Percentiles rank a stretch among this genome's conserved stretches.
These are phyloP conservation scores for Didymosphaeria variabile DNA, from an alignment of 2,329 filamentous ascomycete species.

Conservation along the genomic window DNA sequence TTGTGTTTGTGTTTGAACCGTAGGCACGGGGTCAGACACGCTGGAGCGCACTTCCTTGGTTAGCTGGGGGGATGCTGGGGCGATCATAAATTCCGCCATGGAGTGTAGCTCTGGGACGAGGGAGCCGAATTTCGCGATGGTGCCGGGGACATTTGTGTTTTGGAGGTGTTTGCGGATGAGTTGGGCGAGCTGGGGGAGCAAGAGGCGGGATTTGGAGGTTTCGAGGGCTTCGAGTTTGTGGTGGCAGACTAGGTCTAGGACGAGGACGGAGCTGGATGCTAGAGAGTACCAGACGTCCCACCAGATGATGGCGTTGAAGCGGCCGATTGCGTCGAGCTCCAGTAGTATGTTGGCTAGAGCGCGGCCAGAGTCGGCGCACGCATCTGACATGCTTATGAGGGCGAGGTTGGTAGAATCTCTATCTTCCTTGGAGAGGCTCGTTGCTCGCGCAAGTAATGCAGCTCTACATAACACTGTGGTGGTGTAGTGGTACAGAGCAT, in stretches of 20 bases:
- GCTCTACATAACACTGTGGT: conserved; percentile 50
- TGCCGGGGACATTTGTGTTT: conserved; percentile 50
- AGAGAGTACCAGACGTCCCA: conserved; percentile 55
- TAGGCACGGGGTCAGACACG: conserved; percentile 1
- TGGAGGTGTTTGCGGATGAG: conserved; percentile 41
- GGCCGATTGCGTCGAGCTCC: conserved; percentile 47
- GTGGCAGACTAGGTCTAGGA: conserved; percentile 49
- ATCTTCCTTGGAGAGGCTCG: conserved; percentile 38
- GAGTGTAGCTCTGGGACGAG: conserved; percentile 49
- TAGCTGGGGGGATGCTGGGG: background rate
- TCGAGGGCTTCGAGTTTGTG: conserved; percentile 30
- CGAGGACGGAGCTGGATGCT: conserved; percentile 48
- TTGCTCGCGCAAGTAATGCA: conserved; percentile 51
- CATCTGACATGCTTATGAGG: conserved; percentile 47
- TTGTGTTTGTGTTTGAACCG: conserved; percentile 13
- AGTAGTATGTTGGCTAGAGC: conserved; percentile 45
- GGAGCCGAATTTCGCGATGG: conserved; percentile 49
- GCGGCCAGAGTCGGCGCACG: conserved; percentile 51
- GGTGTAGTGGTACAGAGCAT: conserved; percentile 54
- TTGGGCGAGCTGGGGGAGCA: conserved; percentile 48
- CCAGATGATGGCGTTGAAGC: conserved; percentile 53
- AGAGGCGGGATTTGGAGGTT: conserved; percentile 39
- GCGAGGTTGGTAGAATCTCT: conserved; percentile 36
- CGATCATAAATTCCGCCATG: conserved; percentile 40
- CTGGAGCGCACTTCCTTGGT: conserved; percentile 1